Evolutionary conservation across 179 eudicot genomes (phyloP), one percentile per base, ranked within the genome.

Genomic region (Vitellaria paradoxa): DNA sequence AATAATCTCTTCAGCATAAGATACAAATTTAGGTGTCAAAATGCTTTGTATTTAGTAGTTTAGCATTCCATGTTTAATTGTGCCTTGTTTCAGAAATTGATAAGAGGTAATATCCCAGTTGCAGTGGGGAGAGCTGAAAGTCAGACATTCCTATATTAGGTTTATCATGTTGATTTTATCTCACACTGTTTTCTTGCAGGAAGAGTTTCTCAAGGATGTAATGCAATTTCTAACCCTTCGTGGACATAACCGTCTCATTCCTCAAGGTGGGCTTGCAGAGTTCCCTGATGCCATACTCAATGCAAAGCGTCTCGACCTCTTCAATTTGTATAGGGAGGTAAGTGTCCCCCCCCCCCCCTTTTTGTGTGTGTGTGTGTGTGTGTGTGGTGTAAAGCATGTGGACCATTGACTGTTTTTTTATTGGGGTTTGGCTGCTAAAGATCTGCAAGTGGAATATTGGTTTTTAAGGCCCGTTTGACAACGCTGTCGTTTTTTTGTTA

Each of bases 241-340:
- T 68, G 99, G 99, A 47, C 98, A 96, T 84, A 93, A 78, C 76
- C 99, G 99, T 69, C 98, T 93, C 74, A 89, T 96, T 76, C 99
- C 99, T 68, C 98, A 96, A 88, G 98, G 93, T 61, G 99, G 99
- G 65, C 84, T 93, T 65, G 92, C 96, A 6, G 98, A 96, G 88
- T 96, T 96, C 81, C 99, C 99, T 56, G 99, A 96, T 84, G 99
- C 99, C 53, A 88, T 96, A 56, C 94, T 96, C 65, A 96, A 96
- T 78, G 97, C 99, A 53, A 96, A 93, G 85, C 94, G 98, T 37
- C 88, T 96, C 65, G 99, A 96, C 77, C 88, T 95, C 53, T 93
- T 87, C 87, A 95, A 95, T 83, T 84, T 95, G 89, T 95, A 95
- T 81, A 85, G 99, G 73, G 99, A 96, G 99, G 99, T 95, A 82